Conservation (phyloP, 2,329 filamentous ascomycete genomes). For the Ceratocystis alfenasii region DNA sequence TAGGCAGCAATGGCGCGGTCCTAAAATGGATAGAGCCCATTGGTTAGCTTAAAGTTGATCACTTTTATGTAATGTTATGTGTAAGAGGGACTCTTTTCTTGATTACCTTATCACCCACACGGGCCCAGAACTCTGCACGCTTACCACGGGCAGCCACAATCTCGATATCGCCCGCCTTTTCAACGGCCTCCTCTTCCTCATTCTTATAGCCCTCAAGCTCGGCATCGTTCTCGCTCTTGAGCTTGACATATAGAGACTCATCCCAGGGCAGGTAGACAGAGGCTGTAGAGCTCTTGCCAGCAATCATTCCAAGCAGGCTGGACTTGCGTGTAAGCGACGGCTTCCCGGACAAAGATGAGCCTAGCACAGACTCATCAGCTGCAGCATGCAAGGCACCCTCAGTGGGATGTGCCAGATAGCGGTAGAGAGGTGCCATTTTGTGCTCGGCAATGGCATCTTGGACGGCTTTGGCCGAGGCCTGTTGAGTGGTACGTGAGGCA, state of each 20-base stretch:
- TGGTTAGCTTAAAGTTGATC: not conserved
- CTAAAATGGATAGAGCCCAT: constrained; percentile 34
- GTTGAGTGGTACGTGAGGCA: constrained; percentile 52
- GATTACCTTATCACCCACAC: constrained; percentile 84
- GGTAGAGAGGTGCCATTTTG: constrained; percentile 81
- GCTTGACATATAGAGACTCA: constrained; percentile 67
- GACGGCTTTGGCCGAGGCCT: constrained; percentile 58
- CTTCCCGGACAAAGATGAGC: constrained; percentile 33
- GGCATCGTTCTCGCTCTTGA: constrained; percentile 65
- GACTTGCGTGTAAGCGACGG: constrained; percentile 51
- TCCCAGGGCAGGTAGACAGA: constrained; percentile 76
- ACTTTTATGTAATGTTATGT: too few relatives aligned
- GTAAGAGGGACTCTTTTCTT: not conserved
- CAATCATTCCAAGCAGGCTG: constrained; percentile 62
- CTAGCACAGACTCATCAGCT: constrained; percentile 34
- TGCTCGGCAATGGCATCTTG: constrained; percentile 73
- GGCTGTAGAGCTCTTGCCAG: constrained; percentile 52
- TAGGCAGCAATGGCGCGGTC: constrained; percentile 89
- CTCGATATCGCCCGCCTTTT: constrained; percentile 94
- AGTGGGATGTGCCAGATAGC: constrained; percentile 67
- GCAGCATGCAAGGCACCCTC: constrained; percentile 70
- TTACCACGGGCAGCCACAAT: constrained; percentile 86
- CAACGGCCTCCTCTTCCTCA: constrained; percentile 84
- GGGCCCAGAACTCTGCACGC: constrained; percentile 89
- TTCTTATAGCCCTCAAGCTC: constrained; percentile 68